A percentile compares a stretch with the other conserved stretches of the same genome.
phyloP scores from a whole-genome alignment of 2,329 filamentous ascomycete species.

The Neofusicoccum sp. region DNA sequence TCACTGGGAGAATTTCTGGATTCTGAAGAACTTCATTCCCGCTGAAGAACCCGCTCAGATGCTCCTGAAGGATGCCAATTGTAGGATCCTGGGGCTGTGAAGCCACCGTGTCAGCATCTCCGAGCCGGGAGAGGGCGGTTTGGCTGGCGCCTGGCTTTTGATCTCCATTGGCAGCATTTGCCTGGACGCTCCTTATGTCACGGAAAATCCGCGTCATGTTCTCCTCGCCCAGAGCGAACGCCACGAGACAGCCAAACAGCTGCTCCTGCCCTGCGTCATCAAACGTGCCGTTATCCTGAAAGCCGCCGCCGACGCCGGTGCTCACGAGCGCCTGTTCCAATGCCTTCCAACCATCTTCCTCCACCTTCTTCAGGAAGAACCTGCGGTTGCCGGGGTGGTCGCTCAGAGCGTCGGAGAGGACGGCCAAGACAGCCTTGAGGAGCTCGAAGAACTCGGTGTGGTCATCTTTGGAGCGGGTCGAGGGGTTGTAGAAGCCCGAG shows the following conservation, averaged over 20 bases:
- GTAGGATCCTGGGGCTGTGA: constrained; percentile 21
- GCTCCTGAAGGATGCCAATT: constrained; percentile 29
- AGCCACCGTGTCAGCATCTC: background rate
- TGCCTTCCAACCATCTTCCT: constrained; percentile 76
- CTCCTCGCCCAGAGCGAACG: constrained; percentile 80
- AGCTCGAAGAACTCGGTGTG: constrained; percentile 68
- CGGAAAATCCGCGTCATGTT: constrained; percentile 69
- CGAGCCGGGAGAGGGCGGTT: background rate
- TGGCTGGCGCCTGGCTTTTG: constrained; percentile 25
- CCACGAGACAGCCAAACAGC: constrained; percentile 79
- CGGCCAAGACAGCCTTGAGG: constrained; percentile 70
- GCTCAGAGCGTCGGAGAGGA: constrained; percentile 74
- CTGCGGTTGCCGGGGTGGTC: constrained; percentile 83
- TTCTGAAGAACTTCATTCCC: constrained; percentile 45
- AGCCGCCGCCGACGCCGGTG: constrained; percentile 54
- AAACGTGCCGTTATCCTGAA: constrained; percentile 33
- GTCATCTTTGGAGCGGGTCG: constrained; percentile 62
- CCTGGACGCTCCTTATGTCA: constrained; percentile 33
- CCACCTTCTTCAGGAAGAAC: constrained; percentile 78
- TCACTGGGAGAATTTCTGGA: constrained; percentile 42
- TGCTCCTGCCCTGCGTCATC: constrained; percentile 60
- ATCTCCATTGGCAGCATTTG: constrained; percentile 26
- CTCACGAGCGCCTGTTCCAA: constrained; percentile 73
- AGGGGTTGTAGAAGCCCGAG: constrained; percentile 75
- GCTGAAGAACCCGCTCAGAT: constrained; percentile 39